Conservation (phyloP, 2,329 filamentous ascomycete species). For the Neonectria hederae region DNA sequence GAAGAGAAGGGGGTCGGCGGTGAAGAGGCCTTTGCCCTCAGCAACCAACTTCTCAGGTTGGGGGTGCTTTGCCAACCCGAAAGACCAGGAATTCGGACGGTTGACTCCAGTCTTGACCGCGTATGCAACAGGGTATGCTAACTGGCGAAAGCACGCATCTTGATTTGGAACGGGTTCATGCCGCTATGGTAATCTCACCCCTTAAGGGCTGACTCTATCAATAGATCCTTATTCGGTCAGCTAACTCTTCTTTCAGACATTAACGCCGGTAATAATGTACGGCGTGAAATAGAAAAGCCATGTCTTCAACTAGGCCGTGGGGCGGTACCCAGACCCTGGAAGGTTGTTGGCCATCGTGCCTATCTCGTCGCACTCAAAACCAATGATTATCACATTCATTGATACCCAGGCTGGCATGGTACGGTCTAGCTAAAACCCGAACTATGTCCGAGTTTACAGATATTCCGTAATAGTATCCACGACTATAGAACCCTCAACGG, state of each 20-base stretch:
- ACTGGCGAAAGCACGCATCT: neutral
- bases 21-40: neutral
- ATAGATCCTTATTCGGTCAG: conserved; percentile 18
- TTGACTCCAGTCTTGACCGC: neutral
- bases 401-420: neutral
- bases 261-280: conserved; percentile 7
- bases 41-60: neutral
- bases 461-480: conserved; percentile 1
- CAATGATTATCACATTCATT: neutral
- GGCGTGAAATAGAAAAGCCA: neutral
- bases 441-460: conserved; percentile 1
- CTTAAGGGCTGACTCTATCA: conserved; percentile 14
- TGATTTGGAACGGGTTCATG: conserved; percentile 1
- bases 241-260: conserved; percentile 17
- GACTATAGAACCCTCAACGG: neutral
- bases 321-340: neutral
- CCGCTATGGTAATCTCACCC: conserved; percentile 14
- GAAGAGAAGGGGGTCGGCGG: conserved; percentile 8
- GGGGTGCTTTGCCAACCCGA: neutral
- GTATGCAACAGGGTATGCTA: neutral
- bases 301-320: neutral
- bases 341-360: conserved; percentile 3
- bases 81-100: neutral
- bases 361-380: conserved; percentile 6
- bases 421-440: conserved; percentile 3